Evolutionary conservation across 169 alveolate species (phyloP), one percentile per base, ranked within the genome.

Genomic region (Babesia ovata): DNA sequence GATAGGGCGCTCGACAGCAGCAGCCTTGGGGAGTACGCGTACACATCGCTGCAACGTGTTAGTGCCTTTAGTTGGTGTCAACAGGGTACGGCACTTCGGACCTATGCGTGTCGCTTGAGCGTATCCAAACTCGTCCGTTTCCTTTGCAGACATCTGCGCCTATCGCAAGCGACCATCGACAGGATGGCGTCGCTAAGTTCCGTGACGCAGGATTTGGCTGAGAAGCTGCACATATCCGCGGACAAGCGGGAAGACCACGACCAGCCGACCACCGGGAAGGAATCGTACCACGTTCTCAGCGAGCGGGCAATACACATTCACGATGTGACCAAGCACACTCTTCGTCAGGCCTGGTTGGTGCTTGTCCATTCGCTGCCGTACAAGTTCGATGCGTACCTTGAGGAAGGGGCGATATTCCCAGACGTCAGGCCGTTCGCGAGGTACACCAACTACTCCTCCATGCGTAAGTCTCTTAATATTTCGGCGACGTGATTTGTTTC

Each of bases 341-440:
- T 81, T n/a, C 69, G 88, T 19, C 76, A 60, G 24, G 62, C 85
- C 7, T 81, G 88, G 88, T 11, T 81, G 19, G 2, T 81, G 33
- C 77, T 81, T 8, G 29, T 19, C 48, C 49, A 71, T 17, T 53
- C 79, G 14, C 65, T 69, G 2, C 33, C 53, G 16, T 74, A 71
- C 53, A 50, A 67, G 17, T 63, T 61, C 63, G 57, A 65, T 42
- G 53, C 17, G 24, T 72, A 81, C 73, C 50, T 62, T 7, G 63
- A 73, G 14, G 81, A 62, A 26, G 78, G 79, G 21, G 22, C 19
- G 8, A 46, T 11, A 24, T 81, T 58, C 53, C 88, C 88, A 10
- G 73, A 73, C 52, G 69, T 72, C 53, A 39, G 62, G 21, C 61
- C 39, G 45, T 57, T 62, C 45, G 28, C 36, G 24, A 42, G 52